A percentile compares a stretch with the other conserved stretches of the same genome.
phyloP scores from a whole-genome alignment of 139 green algal species.

The Closterium sp. region DNA sequence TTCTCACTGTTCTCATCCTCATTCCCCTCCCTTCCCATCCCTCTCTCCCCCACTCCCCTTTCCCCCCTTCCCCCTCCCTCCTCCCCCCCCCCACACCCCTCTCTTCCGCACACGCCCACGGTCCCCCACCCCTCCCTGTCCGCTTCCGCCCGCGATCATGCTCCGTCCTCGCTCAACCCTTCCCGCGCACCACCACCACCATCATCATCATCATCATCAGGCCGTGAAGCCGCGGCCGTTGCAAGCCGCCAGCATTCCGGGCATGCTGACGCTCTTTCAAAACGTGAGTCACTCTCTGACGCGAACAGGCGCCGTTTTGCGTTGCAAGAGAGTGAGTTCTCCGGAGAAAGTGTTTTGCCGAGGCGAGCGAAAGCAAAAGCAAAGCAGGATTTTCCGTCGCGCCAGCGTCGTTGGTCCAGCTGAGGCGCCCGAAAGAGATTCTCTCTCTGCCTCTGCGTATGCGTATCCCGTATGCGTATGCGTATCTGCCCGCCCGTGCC shows the following conservation, averaged over 20 bases:
- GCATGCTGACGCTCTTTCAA: slow-evolving; percentile 87
- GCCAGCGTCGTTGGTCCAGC: neutral
- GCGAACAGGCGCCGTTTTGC: too few relatives aligned
- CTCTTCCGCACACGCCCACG: neutral
- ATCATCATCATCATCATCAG: slow-evolving; percentile 36
- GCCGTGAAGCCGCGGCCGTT: slow-evolving; percentile 77
- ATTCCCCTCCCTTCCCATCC: too few relatives aligned
- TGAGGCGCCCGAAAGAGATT: neutral
- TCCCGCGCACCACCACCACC: neutral
- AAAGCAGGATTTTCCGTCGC: neutral
- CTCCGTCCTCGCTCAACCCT: neutral
- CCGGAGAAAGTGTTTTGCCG: too few relatives aligned
- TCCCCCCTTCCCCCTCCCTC: neutral
- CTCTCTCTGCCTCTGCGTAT: neutral
- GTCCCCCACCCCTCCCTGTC: too few relatives aligned
- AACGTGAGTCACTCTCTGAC: slow-evolving; percentile 63
- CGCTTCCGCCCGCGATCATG: neutral
- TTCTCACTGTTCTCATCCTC: too few relatives aligned
- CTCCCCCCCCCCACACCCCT: neutral
- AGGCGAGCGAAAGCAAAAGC: neutral
- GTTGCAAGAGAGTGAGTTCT: too few relatives aligned
- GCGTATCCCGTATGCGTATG: neutral
- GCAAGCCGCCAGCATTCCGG: slow-evolving; percentile 84
- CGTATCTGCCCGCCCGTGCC: too few relatives aligned
- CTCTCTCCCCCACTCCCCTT: too few relatives aligned